Evolutionary conservation across 371 early-diverging fungal species (phyloP).

Genomic region (Catenaria anguillulae): DNA sequence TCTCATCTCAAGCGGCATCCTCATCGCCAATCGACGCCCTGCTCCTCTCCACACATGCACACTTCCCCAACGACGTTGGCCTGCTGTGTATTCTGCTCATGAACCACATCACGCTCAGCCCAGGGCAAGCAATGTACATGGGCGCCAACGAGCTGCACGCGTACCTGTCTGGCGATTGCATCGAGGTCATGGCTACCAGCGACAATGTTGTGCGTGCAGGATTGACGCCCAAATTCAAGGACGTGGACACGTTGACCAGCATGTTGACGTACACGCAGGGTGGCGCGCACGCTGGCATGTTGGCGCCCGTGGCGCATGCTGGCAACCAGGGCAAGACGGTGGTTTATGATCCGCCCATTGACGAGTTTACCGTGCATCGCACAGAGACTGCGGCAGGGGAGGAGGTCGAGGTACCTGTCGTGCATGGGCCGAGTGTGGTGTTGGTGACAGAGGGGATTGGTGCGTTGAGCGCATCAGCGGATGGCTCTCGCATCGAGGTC

Average conservation of each 20-base stretch:
- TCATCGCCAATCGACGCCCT: conserved; percentile 55
- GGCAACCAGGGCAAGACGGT: conserved; percentile 30
- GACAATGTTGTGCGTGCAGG: conserved; percentile 97
- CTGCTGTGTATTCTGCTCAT: conserved; percentile 71
- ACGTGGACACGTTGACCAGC: conserved; percentile 72
- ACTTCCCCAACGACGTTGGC: conserved; percentile 89
- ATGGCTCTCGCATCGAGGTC: too few relatives aligned
- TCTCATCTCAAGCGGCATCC: not conserved
- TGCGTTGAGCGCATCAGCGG: too few relatives aligned
- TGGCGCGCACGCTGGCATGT: conserved; percentile 47
- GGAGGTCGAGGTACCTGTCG: conserved; percentile 6
- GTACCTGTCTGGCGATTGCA: conserved; percentile 87
- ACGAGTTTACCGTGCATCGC: conserved; percentile 73
- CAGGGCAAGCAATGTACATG: conserved; percentile 85
- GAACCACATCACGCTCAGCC: conserved; percentile 61
- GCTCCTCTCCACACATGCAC: conserved; percentile 49
- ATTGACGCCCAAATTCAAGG: conserved; percentile 94
- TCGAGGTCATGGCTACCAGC: conserved; percentile 95
- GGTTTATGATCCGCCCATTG: conserved; percentile 89
- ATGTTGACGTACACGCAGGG: conserved; percentile 80
- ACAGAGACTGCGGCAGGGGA: conserved; percentile 27
- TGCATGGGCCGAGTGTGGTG: too few relatives aligned
- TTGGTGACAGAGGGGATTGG: too few relatives aligned
- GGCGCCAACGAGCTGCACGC: conserved; percentile 96
- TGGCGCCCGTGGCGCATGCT: conserved; percentile 37